Percentiles rank a stretch among this genome's conserved stretches.
phyloP scores from a whole-genome alignment of 129 eudicot genomes.

The carrot (Daucus carota) region DH1_v3.0 NC_030388.2:22384001-22384500 shows the following conservation, averaged over 20 bases:
- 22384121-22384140: conserved; percentile 21
- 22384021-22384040: conserved; percentile 43
- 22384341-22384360: neutral
- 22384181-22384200: neutral
- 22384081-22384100: conserved; percentile 89
- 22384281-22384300: neutral
- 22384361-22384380: neutral
- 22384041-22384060: conserved; percentile 43
- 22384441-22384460: neutral
- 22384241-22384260: neutral
- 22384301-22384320: neutral
- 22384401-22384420: neutral
- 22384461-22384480: conserved; percentile 56
- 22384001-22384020: conserved; percentile 94
- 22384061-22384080: conserved; percentile 77
- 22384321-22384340: neutral
- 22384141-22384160: neutral
- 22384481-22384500: conserved; percentile 60
- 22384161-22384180: neutral
- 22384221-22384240: neutral
- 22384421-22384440: neutral
- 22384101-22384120: conserved; percentile 43
- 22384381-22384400: neutral
- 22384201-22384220: neutral
- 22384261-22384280: neutral